Conservation (phyloP, 2,329 filamentous ascomycete species). For the Apiospora marii region DNA sequence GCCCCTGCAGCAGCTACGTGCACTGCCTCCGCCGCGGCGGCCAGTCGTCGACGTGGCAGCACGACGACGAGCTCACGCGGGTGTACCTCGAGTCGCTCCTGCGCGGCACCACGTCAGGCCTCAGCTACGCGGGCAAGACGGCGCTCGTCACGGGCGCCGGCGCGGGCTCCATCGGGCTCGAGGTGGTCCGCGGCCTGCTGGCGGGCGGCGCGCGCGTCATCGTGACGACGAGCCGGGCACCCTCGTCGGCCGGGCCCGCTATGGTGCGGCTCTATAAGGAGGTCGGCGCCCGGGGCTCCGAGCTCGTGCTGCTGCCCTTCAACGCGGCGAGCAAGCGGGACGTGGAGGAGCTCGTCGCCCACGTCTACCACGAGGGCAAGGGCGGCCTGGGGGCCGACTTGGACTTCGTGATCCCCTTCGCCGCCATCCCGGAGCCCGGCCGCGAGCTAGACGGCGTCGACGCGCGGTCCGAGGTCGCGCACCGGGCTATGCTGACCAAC, state of each 20-base stretch:
- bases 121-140: constrained; percentile 71
- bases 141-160: constrained; percentile 98
- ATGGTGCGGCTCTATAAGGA: constrained; percentile 98
- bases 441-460: background rate
- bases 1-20: background rate
- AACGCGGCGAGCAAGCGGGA: constrained; percentile 3
- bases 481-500: constrained; percentile 99
- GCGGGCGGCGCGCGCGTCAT: constrained; percentile 95
- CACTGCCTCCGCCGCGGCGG: background rate
- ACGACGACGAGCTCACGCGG: background rate
- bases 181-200: constrained; percentile 93
- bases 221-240: constrained; percentile 96
- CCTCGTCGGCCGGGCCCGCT: constrained; percentile 96
- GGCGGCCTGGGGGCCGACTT: background rate
- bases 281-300: constrained; percentile 90
- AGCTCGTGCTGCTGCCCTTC: constrained; percentile 97
- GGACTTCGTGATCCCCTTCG: constrained; percentile 11
- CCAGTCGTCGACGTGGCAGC: background rate
- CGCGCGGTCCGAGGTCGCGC: constrained; percentile 85
- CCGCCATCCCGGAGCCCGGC: background rate
- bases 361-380: background rate
- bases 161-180: constrained; percentile 95
- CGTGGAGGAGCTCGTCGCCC: background rate
- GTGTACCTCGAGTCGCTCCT: constrained; percentile 53
- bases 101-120: constrained; percentile 91